Percentiles rank a stretch among this genome's conserved stretches.
phyloP scores from a whole-genome alignment of 768 basidiomycete species.

The Serendipita sp. region DNA sequence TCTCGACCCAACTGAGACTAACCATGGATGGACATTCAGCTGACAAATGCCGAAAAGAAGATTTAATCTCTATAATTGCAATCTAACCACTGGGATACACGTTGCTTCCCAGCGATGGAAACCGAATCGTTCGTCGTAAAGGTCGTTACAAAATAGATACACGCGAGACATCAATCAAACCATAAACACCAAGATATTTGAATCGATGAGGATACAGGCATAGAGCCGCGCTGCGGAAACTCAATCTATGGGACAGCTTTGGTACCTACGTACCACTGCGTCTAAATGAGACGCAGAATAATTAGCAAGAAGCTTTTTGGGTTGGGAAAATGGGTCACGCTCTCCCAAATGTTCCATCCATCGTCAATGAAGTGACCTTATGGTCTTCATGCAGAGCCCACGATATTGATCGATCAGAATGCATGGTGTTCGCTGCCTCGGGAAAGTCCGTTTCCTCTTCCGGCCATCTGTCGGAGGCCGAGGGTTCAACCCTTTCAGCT shows the following conservation, averaged over 20 bases:
- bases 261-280: not conserved
- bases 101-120: not conserved
- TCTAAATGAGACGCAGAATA: not conserved
- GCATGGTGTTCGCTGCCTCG: not conserved
- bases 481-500: not conserved
- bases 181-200: not conserved
- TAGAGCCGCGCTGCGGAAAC: not conserved
- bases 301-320: not conserved
- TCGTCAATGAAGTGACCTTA: not conserved
- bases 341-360: conserved; percentile 2
- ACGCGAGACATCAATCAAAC: not conserved
- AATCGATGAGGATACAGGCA: not conserved
- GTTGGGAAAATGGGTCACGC: not conserved
- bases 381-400: not conserved
- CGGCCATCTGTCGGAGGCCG: not conserved
- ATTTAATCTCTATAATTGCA: not conserved
- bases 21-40: not conserved
- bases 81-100: not conserved
- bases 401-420: conserved; percentile 2
- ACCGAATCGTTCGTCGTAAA: not conserved
- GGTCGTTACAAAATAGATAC: not conserved
- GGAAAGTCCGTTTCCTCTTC: not conserved
- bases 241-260: not conserved
- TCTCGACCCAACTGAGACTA: not conserved
- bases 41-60: not conserved